A percentile compares a stretch with the other conserved stretches of the same genome.
phyloP scores from a whole-genome alignment of 225 moss, liverwort and hornwort genomes.

The Ulota crispa region DNA sequence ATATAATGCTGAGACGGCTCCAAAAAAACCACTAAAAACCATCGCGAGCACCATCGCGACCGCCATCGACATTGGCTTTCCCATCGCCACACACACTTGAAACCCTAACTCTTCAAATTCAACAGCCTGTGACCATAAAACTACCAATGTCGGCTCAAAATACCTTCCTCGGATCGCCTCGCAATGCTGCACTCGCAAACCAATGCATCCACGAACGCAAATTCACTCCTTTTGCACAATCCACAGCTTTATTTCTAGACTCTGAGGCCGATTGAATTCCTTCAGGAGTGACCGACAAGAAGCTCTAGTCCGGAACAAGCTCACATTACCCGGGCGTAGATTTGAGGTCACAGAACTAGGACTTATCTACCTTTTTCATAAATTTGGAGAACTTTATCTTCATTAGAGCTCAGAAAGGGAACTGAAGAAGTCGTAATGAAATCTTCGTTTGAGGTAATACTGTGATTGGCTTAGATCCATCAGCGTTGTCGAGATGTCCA shows the following conservation, averaged over 20 bases:
- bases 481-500: background rate
- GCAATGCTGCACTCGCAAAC: background rate
- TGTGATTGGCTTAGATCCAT: slow-evolving; percentile 28
- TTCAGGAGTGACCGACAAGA: background rate
- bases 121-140: background rate
- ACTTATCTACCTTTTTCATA: fast-evolving
- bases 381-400: background rate
- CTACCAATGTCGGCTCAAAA: slow-evolving; percentile 23
- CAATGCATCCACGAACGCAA: background rate
- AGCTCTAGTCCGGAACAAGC: background rate
- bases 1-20: slow-evolving; percentile 60
- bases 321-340: background rate
- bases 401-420: fast-evolving
- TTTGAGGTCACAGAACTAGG: background rate
- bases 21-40: slow-evolving; percentile 35
- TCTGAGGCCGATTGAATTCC: background rate
- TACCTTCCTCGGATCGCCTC: background rate
- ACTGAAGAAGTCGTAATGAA: fast-evolving
- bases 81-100: slow-evolving; percentile 25
- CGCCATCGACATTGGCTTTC: slow-evolving; percentile 26
- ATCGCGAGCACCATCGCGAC: slow-evolving; percentile 39
- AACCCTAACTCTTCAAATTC: slow-evolving; percentile 39
- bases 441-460: fast-evolving
- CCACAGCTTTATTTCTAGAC: background rate
- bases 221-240: background rate